Conservation (phyloP, 179 eudicot genomes). For the Beta corolliflora region DNA sequence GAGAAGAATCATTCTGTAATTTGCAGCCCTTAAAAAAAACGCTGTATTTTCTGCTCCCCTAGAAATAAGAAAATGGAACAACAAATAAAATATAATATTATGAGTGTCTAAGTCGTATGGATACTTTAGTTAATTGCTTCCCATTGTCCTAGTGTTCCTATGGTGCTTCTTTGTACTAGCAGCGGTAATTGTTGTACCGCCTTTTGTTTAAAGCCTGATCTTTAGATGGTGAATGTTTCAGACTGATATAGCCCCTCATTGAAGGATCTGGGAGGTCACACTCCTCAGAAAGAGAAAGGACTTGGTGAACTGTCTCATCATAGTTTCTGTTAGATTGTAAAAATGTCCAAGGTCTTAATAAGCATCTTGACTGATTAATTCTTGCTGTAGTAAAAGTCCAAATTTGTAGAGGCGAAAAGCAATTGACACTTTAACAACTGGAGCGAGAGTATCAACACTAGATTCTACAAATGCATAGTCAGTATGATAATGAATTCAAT, state of each 20-base stretch:
- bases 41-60: no score
- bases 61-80: no score
- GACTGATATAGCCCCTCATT: conserved; percentile 76
- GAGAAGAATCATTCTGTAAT: no score
- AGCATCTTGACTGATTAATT: not conserved
- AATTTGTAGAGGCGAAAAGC: conserved; percentile 47
- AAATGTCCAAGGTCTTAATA: not conserved
- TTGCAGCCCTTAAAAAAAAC: no score
- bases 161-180: not conserved
- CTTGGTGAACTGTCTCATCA: not conserved
- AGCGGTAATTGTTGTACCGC: not conserved
- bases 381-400: conserved; percentile 45
- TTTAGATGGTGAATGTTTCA: conserved; percentile 24
- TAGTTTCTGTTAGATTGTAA: not conserved
- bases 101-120: not conserved
- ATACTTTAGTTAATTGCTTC: not conserved
- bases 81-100: not conserved
- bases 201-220: not conserved
- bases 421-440: conserved; percentile 45
- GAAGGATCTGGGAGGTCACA: conserved; percentile 55
- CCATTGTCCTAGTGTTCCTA: not conserved
- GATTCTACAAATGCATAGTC: conserved; percentile 62
- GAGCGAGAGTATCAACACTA: conserved; percentile 65
- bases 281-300: conserved; percentile 44
- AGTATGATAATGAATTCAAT: conserved; percentile 57